Evolutionary conservation across 1,284 basidiomycete genomes (phyloP).

Genomic region (Phaffia rhodozyma): DNA sequence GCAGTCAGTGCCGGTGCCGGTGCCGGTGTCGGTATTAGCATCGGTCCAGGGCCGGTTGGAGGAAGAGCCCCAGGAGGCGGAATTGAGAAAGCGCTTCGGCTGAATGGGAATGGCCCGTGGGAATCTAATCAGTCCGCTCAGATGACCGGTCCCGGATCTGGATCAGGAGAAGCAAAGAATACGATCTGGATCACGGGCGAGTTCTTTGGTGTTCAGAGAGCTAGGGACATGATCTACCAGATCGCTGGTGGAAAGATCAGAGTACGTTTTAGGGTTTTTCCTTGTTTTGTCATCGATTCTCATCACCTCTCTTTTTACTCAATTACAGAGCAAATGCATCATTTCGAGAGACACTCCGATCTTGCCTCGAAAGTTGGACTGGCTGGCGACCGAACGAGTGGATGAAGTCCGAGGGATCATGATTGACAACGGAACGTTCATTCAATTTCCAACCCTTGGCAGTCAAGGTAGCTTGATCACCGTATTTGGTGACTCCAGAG

Average conservation of each 20-base stretch:
- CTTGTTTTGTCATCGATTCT: not conserved
- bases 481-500: conserved; percentile 86
- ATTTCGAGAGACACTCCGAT: conserved; percentile 88
- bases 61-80: conserved; percentile 21
- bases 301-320: conserved; percentile 11
- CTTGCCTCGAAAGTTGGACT: conserved; percentile 90
- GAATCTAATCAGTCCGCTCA: conserved; percentile 27
- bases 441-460: conserved; percentile 59
- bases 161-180: conserved; percentile 48
- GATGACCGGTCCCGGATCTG: conserved; percentile 20
- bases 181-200: conserved; percentile 94
- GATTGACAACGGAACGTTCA: conserved; percentile 92
- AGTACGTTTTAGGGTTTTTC: conserved; percentile 17
- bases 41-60: conserved; percentile 28
- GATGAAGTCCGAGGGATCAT: conserved; percentile 85
- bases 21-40: too few species aligned
- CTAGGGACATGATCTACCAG: conserved; percentile 87
- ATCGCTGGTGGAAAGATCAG: conserved; percentile 73
- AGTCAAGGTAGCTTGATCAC: conserved; percentile 71
- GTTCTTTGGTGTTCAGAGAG: conserved; percentile 89
- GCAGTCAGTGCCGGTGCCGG: too few species aligned
- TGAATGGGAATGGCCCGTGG: conserved; percentile 7
- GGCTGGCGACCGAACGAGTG: conserved; percentile 86
- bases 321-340: conserved; percentile 67
- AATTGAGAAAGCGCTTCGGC: conserved; percentile 8